phyloP scores from a whole-genome alignment of 306 rosid genomes.

The Quillaja saponaria region DNA sequence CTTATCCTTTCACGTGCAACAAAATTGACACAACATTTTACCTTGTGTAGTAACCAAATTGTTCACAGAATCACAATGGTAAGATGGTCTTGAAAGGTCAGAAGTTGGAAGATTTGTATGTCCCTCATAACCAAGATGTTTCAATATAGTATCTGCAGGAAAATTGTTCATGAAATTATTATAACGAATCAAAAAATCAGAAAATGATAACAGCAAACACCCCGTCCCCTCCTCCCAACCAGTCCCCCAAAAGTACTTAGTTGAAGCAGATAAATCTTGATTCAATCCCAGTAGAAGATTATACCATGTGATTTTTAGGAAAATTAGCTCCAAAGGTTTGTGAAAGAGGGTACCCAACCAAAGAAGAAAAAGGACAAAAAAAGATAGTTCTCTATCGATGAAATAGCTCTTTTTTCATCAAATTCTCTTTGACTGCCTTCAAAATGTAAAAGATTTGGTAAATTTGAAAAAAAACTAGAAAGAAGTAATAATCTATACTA shows the following conservation, averaged over 20 bases:
- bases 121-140: conserved; percentile 49
- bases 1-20: conserved; percentile 9
- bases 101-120: conserved; percentile 27
- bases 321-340: no score
- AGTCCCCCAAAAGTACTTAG: neutral
- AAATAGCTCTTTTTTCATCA: conserved; percentile 15
- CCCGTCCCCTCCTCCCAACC: no score
- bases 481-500: no score
- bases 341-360: conserved; percentile 24
- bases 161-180: neutral
- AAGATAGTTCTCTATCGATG: conserved; percentile 8
- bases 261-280: neutral
- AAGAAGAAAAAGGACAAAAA: neutral
- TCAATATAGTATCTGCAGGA: conserved; percentile 56
- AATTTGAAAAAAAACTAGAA: conserved; percentile 19
- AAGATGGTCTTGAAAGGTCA: conserved; percentile 54
- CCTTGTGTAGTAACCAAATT: conserved; percentile 66
- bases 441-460: neutral
- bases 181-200: neutral
- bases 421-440: conserved; percentile 6
- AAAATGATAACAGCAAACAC: neutral
- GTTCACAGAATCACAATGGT: conserved; percentile 70
- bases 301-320: no score
- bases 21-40: conserved; percentile 31
- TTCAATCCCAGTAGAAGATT: no score